Evolutionary conservation across 2,329 filamentous ascomycete genomes (phyloP), one percentile per base, ranked within the genome.

Genomic region (Fusarium nematophilum): DNA sequence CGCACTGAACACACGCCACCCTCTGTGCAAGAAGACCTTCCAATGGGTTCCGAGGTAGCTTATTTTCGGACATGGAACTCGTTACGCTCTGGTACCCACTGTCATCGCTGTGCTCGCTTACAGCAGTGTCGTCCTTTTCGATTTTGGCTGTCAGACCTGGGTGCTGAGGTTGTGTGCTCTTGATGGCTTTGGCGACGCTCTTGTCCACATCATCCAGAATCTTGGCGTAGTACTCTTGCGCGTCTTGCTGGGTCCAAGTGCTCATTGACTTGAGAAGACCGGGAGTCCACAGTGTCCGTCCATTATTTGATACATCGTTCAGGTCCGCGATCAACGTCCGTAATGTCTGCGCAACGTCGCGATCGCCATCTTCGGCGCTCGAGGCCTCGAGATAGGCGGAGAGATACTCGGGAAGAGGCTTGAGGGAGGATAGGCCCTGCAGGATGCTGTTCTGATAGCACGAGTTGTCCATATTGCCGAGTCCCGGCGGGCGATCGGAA

Each of bases 401-500:
- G 7, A 96, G 82, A 68, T 92, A 95, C 3, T 78, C 78, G 21
- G 85, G 83, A 25, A 98, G 79, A 5, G 89, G 84, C 14, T 84
- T 83, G 25, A 98, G 80, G 4, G 93, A 90, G 1, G 93, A 88
- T 34, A 98, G 79, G 6, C 89, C 88, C 73, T 97, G 93, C 9
- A 99, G 86, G 15, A 97, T 89, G 72, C 93, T 97, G 75, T 99
- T 99, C 75, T 98, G 95, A 74, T 96, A 99, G 79, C 95, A 98
- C 2, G 93, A 97, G 73, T 97, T 97, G 78, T 96, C 92, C 78
- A 88, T 89, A 73, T 99, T 99, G 9, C 92, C 92, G 47, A 98
- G 78, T 0, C 95, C 95, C 2, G 80, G 83, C 43, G 81, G 90
- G 26, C 76, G 75, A 37, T 82, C 78, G 18, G 75, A 69, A 18